Base-by-base conservation (phyloP, 805 yeast species). In the Barnettozyma vustinii region DNA sequence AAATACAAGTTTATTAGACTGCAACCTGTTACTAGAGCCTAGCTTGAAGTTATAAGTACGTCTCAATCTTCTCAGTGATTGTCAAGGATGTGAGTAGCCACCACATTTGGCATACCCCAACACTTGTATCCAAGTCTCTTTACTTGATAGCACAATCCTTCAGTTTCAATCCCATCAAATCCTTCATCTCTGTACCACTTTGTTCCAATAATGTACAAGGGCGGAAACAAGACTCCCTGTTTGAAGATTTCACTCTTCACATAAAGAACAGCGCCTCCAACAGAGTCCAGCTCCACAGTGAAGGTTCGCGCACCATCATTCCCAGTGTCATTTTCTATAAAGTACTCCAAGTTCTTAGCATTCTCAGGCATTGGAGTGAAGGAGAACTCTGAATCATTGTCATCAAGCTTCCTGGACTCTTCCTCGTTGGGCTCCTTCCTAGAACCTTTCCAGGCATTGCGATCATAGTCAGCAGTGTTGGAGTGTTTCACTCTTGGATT, bases 151-250 rank as follows among this genome's bases (percentile, higher is more conserved):
- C 81, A 76, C 13, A 76, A 45, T 1, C 81, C 80, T 58, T 76
- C 80, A 4, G 80, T 75, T 56, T 76, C 81, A 33, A 76, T 73
- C 4, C 81, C 81, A 57, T 76, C 81, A 49, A 68, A 76, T 1
- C 80, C 81, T 57, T 75, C 80, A 1, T 52, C 46, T 46, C 76
- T 55, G 1, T 60, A 65, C 80, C 80, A 76, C 16, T 53, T 55
- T 2, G 73, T 64, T 0, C 80, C 81, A 12, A 76, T 65, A 1
- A 69, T 59, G 49, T 74, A 74, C 44, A 64, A 66, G 0, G 78
- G 69, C 3, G 80, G 77, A 57, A 75, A 75, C 23, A 67, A 60
- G 3, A 69, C 64, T 23, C 81, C 80, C 49, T 73, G 77, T 50
- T 70, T 69, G 56, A 68, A 73, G 3, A 76, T 59, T 9, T 67